phyloP scores from a whole-genome alignment of 2,329 filamentous ascomycete species.

The Polychaeton citri region DNA sequence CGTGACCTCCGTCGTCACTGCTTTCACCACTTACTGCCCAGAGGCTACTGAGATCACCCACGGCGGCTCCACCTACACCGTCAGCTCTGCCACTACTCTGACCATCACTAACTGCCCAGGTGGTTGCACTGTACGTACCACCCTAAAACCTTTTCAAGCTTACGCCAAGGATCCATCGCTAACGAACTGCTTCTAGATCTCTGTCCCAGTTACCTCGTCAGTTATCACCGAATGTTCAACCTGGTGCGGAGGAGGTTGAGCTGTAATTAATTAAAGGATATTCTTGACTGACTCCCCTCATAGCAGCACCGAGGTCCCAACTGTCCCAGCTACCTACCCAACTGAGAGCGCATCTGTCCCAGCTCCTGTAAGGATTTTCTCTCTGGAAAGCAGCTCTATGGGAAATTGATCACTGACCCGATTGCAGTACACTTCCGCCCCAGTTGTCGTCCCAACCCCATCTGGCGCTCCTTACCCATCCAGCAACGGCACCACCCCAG shows the following conservation, averaged over 20 bases:
- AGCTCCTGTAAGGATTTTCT: slow-evolving; percentile 1
- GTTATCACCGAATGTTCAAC: background rate
- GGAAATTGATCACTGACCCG: background rate
- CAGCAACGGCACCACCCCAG: background rate
- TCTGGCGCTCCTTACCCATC: background rate
- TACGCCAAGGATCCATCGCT: background rate
- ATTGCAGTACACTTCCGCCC: background rate
- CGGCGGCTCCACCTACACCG: slow-evolving; percentile 14
- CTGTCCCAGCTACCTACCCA: background rate
- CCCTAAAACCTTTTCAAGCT: background rate
- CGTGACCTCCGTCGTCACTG: slow-evolving; percentile 9
- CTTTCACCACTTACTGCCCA: slow-evolving; percentile 15
- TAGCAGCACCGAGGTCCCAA: background rate
- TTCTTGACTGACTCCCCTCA: background rate
- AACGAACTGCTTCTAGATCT: background rate
- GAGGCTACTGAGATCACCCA: slow-evolving; percentile 13
- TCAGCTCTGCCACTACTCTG: slow-evolving; percentile 12
- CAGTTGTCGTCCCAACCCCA: background rate
- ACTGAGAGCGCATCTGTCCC: background rate
- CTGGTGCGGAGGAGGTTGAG: background rate
- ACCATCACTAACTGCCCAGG: slow-evolving; percentile 14
- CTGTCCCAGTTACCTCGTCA: background rate
- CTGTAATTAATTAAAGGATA: background rate
- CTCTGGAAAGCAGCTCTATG: too few species aligned
- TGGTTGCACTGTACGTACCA: slow-evolving; percentile 1